A percentile compares a stretch with the other conserved stretches of the same genome.
These are phyloP conservation scores for Nitzschia palea DNA, from an alignment of 108 stramenopile genomes.

Conservation along the genomic window DNA sequence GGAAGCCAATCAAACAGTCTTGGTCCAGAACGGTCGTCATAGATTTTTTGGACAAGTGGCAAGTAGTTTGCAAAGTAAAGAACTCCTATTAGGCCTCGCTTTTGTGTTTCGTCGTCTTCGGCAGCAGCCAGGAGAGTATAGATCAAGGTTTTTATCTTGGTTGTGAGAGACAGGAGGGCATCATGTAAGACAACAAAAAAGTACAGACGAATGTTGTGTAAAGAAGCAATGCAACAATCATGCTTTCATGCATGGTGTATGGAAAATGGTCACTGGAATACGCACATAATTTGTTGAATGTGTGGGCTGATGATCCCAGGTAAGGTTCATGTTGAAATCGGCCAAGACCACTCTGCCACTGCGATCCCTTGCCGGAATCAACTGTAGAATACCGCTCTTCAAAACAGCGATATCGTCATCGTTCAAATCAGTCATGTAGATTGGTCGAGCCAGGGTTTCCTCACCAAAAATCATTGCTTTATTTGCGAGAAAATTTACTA, in stretches of 20 bases:
- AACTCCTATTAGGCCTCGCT: not conserved
- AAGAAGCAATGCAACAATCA: no score
- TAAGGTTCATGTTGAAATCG: slow-evolving; percentile 11
- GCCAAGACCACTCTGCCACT: slow-evolving; percentile 20
- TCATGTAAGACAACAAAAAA: not conserved
- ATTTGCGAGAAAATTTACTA: slow-evolving; percentile 4
- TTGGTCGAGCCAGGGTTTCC: not conserved
- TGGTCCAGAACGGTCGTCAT: not conserved
- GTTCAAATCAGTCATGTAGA: slow-evolving; percentile 10
- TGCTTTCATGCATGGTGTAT: not conserved
- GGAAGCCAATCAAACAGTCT: slow-evolving; percentile 1
- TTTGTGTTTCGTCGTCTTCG: slow-evolving; percentile 19
- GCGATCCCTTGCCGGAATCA: slow-evolving; percentile 28
- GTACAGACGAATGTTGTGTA: no score
- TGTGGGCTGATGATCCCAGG: not conserved
- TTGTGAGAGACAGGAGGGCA: not conserved
- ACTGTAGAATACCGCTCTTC: slow-evolving; percentile 6
- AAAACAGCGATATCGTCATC: slow-evolving; percentile 2
- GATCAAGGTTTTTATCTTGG: not conserved
- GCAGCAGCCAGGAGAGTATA: not conserved
- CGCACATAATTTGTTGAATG: not conserved
- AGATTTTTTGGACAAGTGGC: not conserved
- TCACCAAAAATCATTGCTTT: slow-evolving; percentile 14
- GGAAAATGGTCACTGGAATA: not conserved
- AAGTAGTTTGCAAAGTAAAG: slow-evolving; percentile 1